A percentile compares a stretch with the other conserved stretches of the same genome.
phyloP scores from a whole-genome alignment of 805 yeast genomes.

The Saturnispora quitensis region DNA sequence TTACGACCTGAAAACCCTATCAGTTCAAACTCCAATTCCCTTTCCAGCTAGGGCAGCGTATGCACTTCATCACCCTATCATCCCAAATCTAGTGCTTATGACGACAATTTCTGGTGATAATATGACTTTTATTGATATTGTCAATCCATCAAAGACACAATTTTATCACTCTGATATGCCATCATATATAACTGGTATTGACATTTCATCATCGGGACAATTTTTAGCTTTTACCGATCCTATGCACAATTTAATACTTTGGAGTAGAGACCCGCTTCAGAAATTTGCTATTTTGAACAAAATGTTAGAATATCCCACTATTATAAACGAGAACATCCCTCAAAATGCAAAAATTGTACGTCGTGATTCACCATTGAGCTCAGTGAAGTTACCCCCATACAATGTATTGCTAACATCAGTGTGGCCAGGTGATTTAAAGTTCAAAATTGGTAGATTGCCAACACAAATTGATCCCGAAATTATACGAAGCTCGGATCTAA shows the following conservation, averaged over 20 bases:
- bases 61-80: conserved; percentile 77
- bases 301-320: conserved; percentile 48
- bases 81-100: conserved; percentile 67
- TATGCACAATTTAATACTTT: conserved; percentile 51
- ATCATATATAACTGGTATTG: conserved; percentile 39
- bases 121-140: conserved; percentile 75
- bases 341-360: conserved; percentile 29
- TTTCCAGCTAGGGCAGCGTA: conserved; percentile 86
- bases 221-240: conserved; percentile 62
- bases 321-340: conserved; percentile 27
- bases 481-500: conserved; percentile 28
- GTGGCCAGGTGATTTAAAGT: conserved; percentile 60
- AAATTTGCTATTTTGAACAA: conserved; percentile 29
- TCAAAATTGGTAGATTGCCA: conserved; percentile 53
- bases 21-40: conserved; percentile 68
- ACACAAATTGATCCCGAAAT: conserved; percentile 42
- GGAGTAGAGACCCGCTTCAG: conserved; percentile 39
- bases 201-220: conserved; percentile 66
- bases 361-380: conserved; percentile 49
- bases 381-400: conserved; percentile 83
- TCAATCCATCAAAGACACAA: conserved; percentile 60
- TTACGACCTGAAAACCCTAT: conserved; percentile 67
- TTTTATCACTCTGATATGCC: conserved; percentile 59
- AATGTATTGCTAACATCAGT: conserved; percentile 67
- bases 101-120: conserved; percentile 67